Percentiles rank a stretch among this genome's conserved stretches.
These are phyloP conservation scores for Naumovozyma baii DNA, from an alignment of 805 yeast genomes.

Conservation along the genomic window DNA sequence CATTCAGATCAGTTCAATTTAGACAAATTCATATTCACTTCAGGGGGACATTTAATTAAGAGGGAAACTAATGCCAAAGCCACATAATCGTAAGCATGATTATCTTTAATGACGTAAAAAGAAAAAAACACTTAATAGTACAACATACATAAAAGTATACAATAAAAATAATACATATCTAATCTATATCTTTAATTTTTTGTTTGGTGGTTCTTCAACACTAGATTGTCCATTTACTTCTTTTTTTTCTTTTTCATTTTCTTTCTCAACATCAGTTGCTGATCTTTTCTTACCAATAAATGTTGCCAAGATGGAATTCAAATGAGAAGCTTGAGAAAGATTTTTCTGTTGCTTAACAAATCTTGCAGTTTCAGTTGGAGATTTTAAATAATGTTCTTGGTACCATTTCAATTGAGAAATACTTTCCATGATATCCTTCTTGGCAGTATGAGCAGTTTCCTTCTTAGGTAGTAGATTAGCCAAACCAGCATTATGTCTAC, in stretches of 20 bases:
- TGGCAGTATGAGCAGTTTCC: conserved; percentile 72
- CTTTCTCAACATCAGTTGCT: background rate
- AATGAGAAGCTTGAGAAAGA: conserved; percentile 32
- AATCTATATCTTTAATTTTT: background rate
- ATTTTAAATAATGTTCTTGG: conserved; percentile 49
- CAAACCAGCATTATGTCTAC: conserved; percentile 63
- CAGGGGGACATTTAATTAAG: conserved; percentile 53
- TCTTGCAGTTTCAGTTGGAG: conserved; percentile 7
- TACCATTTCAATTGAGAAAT: conserved; percentile 77
- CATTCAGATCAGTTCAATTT: conserved; percentile 36
- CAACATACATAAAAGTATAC: no score
- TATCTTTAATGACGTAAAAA: no score
- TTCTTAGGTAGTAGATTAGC: conserved; percentile 53
- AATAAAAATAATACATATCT: no score
- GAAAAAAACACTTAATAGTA: no score
- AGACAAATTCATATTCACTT: conserved; percentile 48
- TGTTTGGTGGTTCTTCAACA: background rate
- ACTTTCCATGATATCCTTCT: conserved; percentile 79
- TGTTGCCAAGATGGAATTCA: conserved; percentile 39
- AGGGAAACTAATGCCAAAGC: no score
- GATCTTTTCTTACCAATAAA: background rate
- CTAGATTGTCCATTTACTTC: background rate
- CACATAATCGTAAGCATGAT: no score
- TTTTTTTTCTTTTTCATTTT: background rate
- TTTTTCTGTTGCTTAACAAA: conserved; percentile 6